Base-by-base conservation (phyloP, 306 rosid genomes). In the Lablab purpureus region DNA sequence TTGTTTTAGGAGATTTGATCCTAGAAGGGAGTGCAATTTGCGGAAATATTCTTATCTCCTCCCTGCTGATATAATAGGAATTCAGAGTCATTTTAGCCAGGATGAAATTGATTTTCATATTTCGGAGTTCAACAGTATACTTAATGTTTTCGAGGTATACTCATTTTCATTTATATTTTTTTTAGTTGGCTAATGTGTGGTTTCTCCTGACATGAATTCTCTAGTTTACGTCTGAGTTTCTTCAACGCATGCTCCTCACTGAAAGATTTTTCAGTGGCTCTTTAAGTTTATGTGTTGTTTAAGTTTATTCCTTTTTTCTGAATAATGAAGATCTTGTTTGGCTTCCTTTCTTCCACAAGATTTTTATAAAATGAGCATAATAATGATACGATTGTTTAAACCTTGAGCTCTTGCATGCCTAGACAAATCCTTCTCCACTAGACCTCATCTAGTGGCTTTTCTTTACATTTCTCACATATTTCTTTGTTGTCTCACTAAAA, bases 31-130 rank as follows among this genome's bases (percentile, higher is more conserved):
- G 89, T 95, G 97, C 84, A 86, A 67, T 80, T 82, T 95, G 51
- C 90, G 98, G 80, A 89, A 88, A 89, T 95, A 95, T 78, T 92
- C 99, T 50, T 92, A 88, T 77, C 88, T 92, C 78, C 97, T 91
- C 74, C 99, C 97, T 58, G 94, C 96, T 58, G 87, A 91, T 65
- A 80, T 90, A 78, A 90, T 95, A 83, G 99, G 99, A 79, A 90
- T 95, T 79, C 83, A 80, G 75, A 86, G 89, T 75, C 79, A 90
- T 74, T 86, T 89, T 51, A 86, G 76, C 14, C 5, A 84, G 64
- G 83, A 83, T 60, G 96, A 90, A 86, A 82, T 87, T 80, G 89
- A 85, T 84, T 63, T 67, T 73, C 99, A 92, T 84, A 81, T 95
- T 34, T 87, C 90, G 0, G 97, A 95, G 68, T 95, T 95, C 89